Evolutionary conservation across 192 early-diverging fungal genomes (phyloP), one percentile per base, ranked within the genome.

Genomic region (Backusella westeae): DNA sequence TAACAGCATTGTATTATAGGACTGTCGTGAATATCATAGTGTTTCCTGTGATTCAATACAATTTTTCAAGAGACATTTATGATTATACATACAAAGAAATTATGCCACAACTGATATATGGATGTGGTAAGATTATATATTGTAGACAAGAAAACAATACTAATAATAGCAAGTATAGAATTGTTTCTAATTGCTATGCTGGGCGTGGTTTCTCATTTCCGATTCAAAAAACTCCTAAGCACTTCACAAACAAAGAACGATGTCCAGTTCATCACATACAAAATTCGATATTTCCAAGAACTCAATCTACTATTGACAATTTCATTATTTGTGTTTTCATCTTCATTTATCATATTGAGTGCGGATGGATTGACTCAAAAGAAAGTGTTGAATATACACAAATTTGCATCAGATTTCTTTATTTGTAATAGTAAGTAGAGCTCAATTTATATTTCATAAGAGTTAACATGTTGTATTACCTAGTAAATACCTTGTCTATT

Each of bases 31-130:
- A 74, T 68, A 75, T 81, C 6, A 17, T 75, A 12, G 23, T 81
- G 32, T 85, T 85, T 68, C 84, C 84, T 21, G 66, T 78, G 4
- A 35, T 85, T n/a, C 82, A 81, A 77, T 84, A 72, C 52, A 80
- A 80, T 52, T 80, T 76, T 59, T 68, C 79, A 29, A 52, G 79
- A 29, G 52, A 73, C 3, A 71, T 80, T 32, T 80, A 80, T 23
- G 42, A 67, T 63, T 26, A 34, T 14, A 76, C 79, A 7, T 80
- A 59, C 26, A 72, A 77, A 69, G 79, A 80, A 77, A 46, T 76
- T n/a, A 80, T 80, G 75, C 79, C 79, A 53, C 68, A 80, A 67
- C 39, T 80, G 10, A 75, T 80, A 19, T 80, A 80, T 69, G 75
- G 79, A 52, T 72, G 70, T 35, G 79, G 71, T 73, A 72, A 44